Percentiles rank a stretch among this genome's conserved stretches.
Evolutionary conservation across 1,139 yeast genomes (phyloP).

Genomic region (Arxiozyma telluris): DNA sequence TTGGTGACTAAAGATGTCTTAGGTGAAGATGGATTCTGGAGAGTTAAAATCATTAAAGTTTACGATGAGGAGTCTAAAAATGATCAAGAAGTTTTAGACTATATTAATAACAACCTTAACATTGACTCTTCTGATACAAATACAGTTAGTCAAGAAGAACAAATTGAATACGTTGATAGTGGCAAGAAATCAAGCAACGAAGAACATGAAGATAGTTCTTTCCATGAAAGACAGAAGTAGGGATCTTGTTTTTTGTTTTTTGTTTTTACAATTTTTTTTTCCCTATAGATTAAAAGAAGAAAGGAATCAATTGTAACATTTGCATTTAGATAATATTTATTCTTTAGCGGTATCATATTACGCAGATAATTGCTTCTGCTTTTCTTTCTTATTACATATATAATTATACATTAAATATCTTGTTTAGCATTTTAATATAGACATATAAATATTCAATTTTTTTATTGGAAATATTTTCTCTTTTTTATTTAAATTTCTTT

Average conservation of each 20-base stretch:
- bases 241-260: not conserved
- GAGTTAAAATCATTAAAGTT: slow-evolving; percentile 46
- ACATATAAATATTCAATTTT: not conserved
- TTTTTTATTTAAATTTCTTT: no score
- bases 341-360: not conserved
- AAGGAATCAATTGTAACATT: not conserved
- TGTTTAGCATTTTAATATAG: not conserved
- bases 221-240: slow-evolving; percentile 2
- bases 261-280: no score
- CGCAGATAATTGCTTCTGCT: not conserved
- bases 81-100: slow-evolving; percentile 10
- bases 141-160: slow-evolving; percentile 1
- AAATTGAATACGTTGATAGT: slow-evolving; percentile 6
- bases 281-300: not conserved
- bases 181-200: slow-evolving; percentile 1
- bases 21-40: slow-evolving; percentile 70
- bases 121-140: not conserved
- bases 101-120: slow-evolving; percentile 2
- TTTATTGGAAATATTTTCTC: not conserved
- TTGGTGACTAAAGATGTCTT: slow-evolving; percentile 51
- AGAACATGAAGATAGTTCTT: slow-evolving; percentile 3
- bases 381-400: not conserved
- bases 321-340: no score
- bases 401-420: no score
- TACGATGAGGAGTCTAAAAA: slow-evolving; percentile 14